Percentiles rank a stretch among this genome's conserved stretches.
These are phyloP conservation scores for Penicillium coprophilum DNA, from an alignment of 495 filamentous ascomycete genomes.

Conservation along the genomic window DNA sequence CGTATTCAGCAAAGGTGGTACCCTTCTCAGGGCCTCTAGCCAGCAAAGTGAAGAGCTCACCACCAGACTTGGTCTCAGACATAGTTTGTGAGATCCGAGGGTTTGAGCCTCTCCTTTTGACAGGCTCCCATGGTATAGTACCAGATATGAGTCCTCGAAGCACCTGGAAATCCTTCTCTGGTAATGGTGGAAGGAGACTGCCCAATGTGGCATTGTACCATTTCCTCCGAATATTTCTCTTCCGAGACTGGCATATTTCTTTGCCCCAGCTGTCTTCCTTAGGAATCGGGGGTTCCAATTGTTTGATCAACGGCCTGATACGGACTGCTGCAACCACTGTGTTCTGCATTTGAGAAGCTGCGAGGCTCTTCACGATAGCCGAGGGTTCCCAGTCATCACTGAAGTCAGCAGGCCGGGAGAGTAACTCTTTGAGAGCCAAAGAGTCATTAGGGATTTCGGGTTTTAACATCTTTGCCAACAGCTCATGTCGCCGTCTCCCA, in stretches of 20 bases:
- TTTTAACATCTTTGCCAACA: slow-evolving; percentile 52
- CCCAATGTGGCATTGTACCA: slow-evolving; percentile 59
- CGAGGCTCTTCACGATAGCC: slow-evolving; percentile 30
- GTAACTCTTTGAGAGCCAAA: slow-evolving; percentile 21
- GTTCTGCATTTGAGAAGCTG: slow-evolving; percentile 40
- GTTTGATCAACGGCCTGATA: slow-evolving; percentile 35
- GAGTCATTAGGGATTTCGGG: slow-evolving; percentile 37
- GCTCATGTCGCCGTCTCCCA: slow-evolving; percentile 64
- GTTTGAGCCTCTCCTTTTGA: slow-evolving; percentile 33
- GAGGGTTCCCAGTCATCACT: slow-evolving; percentile 42
- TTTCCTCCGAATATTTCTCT: slow-evolving; percentile 55
- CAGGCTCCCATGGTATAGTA: slow-evolving; percentile 39
- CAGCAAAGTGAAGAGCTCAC: slow-evolving; percentile 25
- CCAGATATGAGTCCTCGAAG: slow-evolving; percentile 62
- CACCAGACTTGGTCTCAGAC: slow-evolving; percentile 3
- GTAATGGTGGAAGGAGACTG: slow-evolving; percentile 70
- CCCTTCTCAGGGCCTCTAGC: slow-evolving; percentile 36
- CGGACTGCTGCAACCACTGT: slow-evolving; percentile 20
- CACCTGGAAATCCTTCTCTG: slow-evolving; percentile 60
- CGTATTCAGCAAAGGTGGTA: slow-evolving; percentile 33
- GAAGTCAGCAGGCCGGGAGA: slow-evolving; percentile 20
- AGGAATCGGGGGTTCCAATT: slow-evolving; percentile 53
- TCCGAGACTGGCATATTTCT: slow-evolving; percentile 52
- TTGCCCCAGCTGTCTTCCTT: slow-evolving; percentile 62
- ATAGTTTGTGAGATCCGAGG: slow-evolving; percentile 4